Base-by-base conservation (phyloP, 345 rosid species). In the Xanthoceras sorbifolium region DNA sequence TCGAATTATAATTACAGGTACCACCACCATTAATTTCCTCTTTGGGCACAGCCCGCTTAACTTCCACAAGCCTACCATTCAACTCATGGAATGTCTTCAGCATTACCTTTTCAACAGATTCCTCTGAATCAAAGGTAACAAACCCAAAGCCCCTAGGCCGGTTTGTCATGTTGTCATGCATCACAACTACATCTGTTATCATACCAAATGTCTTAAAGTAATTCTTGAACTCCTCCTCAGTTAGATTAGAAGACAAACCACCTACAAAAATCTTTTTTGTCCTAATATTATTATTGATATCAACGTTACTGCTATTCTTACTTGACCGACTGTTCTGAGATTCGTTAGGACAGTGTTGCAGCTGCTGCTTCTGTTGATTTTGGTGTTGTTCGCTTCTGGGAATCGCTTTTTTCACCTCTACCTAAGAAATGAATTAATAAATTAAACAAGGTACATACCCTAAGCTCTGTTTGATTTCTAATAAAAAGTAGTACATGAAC, bases 71-170 rank as follows among this genome's bases (percentile, higher is more conserved):
- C 83, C 84, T 92, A 20, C 90, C 86, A 81, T 81, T 88, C 83
- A 92, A 68, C 77, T 90, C 94, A 81, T 90, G 91, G 78, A 88
- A 89, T 26, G 28, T 83, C 36, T 86, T 90, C 74, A 76, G 78
- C 92, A 91, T 79, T 52, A 88, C 97, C 76, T 81, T 82, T 50
- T 88, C 92, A 36, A 86, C 97, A 25, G 97, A 85, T 69, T 92
- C 90, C 80, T 90, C 97, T 0, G 87, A 86, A 34, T 90, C 93
- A 76, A 79, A 92, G 5, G 97, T 92, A 68, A 94, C 89, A 80
- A 92, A 91, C 28, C 98, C 98, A 32, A 94, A 92, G 11, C 98
- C 98, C 79, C 97, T 87, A 26, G 97, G 97, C 71, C 90, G 87
- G 80, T 89, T 87, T 5, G 92, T 89, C 48, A 54, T 69, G 81